phyloP scores from a whole-genome alignment of 129 eudicot genomes.

The Flaveria sonorensis region DNA sequence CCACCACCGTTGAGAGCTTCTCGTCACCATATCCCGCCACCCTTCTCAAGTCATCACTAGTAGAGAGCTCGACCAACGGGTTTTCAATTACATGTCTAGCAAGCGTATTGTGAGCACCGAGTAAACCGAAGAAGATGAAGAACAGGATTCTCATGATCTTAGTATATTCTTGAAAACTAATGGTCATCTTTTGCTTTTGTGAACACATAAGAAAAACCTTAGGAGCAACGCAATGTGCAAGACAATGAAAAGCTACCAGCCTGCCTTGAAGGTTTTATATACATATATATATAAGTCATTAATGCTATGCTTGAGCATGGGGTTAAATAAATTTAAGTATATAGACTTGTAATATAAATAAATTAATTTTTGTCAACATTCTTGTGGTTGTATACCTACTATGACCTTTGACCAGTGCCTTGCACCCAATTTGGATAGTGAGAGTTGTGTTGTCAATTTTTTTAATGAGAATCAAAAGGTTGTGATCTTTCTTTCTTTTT shows the following conservation, averaged over 20 bases:
- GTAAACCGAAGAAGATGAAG: constrained; percentile 31
- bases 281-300: constrained; percentile 23
- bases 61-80: constrained; percentile 41
- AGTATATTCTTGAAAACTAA: constrained; percentile 26
- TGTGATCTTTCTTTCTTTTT: constrained; percentile 30
- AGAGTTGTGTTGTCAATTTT: constrained; percentile 30
- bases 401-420: constrained; percentile 36
- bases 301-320: constrained; percentile 39
- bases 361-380: constrained; percentile 13
- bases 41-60: constrained; percentile 42
- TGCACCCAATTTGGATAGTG: constrained; percentile 39
- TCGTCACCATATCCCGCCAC: constrained; percentile 82
- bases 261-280: constrained; percentile 28
- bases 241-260: constrained; percentile 70
- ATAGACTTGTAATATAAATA: constrained; percentile 9
- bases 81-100: constrained; percentile 16
- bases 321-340: constrained; percentile 32
- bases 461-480: constrained; percentile 26
- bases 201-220: constrained; percentile 35
- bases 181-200: constrained; percentile 38
- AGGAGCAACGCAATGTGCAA: constrained; percentile 44
- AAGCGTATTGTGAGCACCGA: constrained; percentile 5
- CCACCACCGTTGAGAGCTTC: constrained; percentile 74
- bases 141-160: constrained; percentile 31
- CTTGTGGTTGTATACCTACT: constrained; percentile 46